Base-by-base conservation (phyloP, 176 grass and related monocot genomes). In the Panicum miliaceum region DNA sequence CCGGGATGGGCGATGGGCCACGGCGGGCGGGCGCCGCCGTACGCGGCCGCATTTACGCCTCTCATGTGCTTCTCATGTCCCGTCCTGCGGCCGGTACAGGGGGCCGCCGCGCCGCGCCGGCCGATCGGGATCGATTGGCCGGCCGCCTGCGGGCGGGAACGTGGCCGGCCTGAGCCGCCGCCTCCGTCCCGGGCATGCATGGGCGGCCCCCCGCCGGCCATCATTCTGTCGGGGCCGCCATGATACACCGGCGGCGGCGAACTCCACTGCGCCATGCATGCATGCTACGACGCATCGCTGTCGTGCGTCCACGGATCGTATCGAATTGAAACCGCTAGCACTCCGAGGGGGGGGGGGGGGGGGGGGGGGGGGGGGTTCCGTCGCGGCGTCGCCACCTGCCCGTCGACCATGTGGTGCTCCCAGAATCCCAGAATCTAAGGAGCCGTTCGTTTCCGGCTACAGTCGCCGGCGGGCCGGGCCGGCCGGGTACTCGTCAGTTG, bases 151-250 rank as follows among this genome's bases (percentile, higher is more conserved):
- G 35, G 15, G 15, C 1, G 67, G 59, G 78, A 68, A 76, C 63
- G 46, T 26, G 50, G 45, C 45, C 45, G 40, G 27, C 8, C 64
- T n/a, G 54, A 73, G 56, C 56, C 26, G 25, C 37, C 67, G 22
- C 41, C 14, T 56, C 66, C 40, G 29, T 78, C 57, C 8, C 57
- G 57, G n/a, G 57, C 50, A 50, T 38, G 71, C 78, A 51, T 34
- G 62, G 75, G 42, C 6, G 8, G 60, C 32, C 35, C 42, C 42
- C 59, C 64, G 77, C 14, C 48, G 29, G 18, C 8, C 63, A 89
- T 89, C 70, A 89, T 90, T 82, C 63, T 86, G 83, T 85, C 88
- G 53, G 76, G 19, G 69, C 7, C 20, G 76, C 58, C 38, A 40
- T 18, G 75, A 76, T 59, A 56, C 52, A 8, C 2, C 52, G 5